phyloP scores from a whole-genome alignment of 768 basidiomycete genomes.

The Rubroboletus pulcherrimus region DNA sequence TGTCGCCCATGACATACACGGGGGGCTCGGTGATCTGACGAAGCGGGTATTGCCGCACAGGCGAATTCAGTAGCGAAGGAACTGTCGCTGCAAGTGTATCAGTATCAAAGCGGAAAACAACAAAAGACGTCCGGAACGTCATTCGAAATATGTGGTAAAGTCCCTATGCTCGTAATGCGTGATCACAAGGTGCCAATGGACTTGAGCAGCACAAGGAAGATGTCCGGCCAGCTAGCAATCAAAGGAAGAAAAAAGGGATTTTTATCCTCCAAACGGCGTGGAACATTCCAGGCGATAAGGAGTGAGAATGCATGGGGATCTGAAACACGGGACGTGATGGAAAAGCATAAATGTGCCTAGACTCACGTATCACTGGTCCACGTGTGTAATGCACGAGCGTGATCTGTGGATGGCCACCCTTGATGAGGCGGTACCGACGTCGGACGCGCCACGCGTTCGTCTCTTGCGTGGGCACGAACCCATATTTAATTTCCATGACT shows the following conservation, averaged over 20 bases:
- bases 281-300: conserved; percentile 6
- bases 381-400: conserved; percentile 74
- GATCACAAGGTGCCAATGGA: not conserved
- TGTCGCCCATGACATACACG: conserved; percentile 70
- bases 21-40: conserved; percentile 61
- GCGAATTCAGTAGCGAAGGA: conserved; percentile 54
- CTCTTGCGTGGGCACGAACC: conserved; percentile 72
- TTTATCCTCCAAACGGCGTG: not conserved
- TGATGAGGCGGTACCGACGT: conserved; percentile 65
- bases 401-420: conserved; percentile 72
- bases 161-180: not conserved
- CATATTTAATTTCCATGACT: conserved; percentile 66
- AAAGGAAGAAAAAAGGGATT: not conserved
- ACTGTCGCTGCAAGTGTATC: conserved; percentile 47
- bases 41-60: conserved; percentile 69
- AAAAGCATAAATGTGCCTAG: conserved; percentile 1
- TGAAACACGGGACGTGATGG: conserved; percentile 16
- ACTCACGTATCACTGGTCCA: conserved; percentile 60
- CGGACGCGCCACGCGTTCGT: conserved; percentile 62
- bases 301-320: conserved; percentile 10
- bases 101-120: conserved; percentile 11
- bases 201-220: not conserved
- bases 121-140: not conserved
- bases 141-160: not conserved
- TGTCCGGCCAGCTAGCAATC: not conserved